A percentile compares a stretch with the other conserved stretches of the same genome.
These are phyloP conservation scores for Auricularia cornea DNA, from an alignment of 768 basidiomycete species.

Conservation along the genomic window DNA sequence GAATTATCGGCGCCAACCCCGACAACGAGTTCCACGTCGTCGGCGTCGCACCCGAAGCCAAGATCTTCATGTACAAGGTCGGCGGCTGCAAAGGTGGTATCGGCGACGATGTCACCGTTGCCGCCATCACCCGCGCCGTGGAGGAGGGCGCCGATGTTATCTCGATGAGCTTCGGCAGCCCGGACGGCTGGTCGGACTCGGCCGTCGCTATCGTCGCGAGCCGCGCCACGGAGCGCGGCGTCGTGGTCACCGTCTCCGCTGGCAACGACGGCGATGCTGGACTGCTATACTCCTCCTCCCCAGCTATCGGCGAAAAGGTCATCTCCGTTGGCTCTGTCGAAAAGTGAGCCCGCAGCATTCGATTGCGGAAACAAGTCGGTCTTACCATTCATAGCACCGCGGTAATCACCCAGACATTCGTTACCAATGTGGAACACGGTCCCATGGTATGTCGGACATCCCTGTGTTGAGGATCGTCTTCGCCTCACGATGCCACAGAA, in stretches of 20 bases:
- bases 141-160: constrained; percentile 28
- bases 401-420: background rate
- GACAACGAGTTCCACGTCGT: constrained; percentile 26
- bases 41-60: constrained; percentile 29
- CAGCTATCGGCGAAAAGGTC: constrained; percentile 1
- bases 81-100: constrained; percentile 13
- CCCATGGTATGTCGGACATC: background rate
- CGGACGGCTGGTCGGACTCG: constrained; percentile 10
- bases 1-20: constrained; percentile 21
- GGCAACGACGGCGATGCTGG: constrained; percentile 3
- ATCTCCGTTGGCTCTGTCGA: constrained; percentile 9
- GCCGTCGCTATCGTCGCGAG: constrained; percentile 1
- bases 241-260: constrained; percentile 3
- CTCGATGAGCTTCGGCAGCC: constrained; percentile 26
- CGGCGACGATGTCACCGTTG: constrained; percentile 12
- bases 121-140: constrained; percentile 6
- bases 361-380: background rate
- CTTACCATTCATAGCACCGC: background rate
- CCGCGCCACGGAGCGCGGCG: background rate
- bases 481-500: background rate
- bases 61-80: constrained; percentile 18
- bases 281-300: background rate
- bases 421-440: background rate
- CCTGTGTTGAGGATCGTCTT: background rate
- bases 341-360: background rate